These are phyloP conservation scores for Umbelopsis ramanniana DNA, from an alignment of 192 early-diverging fungal genomes.

Conservation along the genomic window DNA sequence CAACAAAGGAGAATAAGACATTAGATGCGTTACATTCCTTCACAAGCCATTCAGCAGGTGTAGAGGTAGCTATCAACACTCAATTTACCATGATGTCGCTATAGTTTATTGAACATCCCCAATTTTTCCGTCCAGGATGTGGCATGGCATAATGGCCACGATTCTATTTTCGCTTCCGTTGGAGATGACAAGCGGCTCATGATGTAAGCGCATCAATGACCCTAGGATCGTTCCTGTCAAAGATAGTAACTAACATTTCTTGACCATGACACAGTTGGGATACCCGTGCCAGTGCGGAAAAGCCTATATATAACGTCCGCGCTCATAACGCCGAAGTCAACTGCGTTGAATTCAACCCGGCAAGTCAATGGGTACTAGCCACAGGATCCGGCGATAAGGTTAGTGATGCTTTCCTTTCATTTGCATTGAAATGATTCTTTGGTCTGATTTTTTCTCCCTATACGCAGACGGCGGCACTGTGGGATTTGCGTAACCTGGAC, in stretches of 20 bases:
- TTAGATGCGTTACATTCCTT: conserved; percentile 83
- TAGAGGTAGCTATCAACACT: conserved; percentile 63
- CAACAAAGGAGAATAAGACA: conserved; percentile 73
- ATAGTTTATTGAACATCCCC: too few species aligned
- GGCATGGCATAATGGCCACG: conserved; percentile 86
- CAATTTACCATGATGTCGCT: too few species aligned
- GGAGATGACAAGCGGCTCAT: conserved; percentile 94
- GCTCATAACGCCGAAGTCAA: conserved; percentile 95
- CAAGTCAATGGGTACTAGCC: conserved; percentile 86
- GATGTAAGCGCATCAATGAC: conserved; percentile 60
- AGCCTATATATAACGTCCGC: conserved; percentile 71
- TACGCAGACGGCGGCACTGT: conserved; percentile 81
- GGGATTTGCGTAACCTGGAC: conserved; percentile 95
- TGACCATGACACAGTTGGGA: conserved; percentile 76
- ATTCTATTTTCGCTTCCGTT: conserved; percentile 93
- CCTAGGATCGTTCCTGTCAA: conserved; percentile 1
- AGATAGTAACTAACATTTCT: not conserved
- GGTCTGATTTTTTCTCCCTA: not conserved
- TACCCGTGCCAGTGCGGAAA: conserved; percentile 71
- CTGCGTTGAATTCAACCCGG: conserved; percentile 92
- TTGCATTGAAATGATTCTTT: not conserved
- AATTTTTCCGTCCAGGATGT: conserved; percentile 79
- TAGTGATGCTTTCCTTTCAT: not conserved
- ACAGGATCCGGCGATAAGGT: conserved; percentile 95
- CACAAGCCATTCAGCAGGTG: conserved; percentile 86